Evolutionary conservation across 2,329 filamentous ascomycete species (phyloP).

Genomic region (Alternaria incomplexa): DNA sequence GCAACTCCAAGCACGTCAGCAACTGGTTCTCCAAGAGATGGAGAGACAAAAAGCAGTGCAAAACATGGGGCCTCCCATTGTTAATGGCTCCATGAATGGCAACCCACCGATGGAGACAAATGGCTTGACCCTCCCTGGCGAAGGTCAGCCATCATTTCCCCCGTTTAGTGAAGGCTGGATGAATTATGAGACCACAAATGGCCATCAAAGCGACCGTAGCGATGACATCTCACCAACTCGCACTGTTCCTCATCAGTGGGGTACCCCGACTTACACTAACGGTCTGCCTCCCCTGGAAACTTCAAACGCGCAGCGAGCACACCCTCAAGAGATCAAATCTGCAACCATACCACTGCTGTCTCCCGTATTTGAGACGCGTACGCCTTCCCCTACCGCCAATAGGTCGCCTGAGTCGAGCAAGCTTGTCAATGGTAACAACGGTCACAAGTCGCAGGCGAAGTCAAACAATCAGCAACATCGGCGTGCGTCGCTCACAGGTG

Average conservation of each 20-base stretch:
- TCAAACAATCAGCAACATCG: conserved; percentile 35
- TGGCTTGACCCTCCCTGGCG: conserved; percentile 29
- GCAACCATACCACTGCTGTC: conserved; percentile 63
- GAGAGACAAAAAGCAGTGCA: conserved; percentile 38
- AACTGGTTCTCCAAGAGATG: conserved; percentile 40
- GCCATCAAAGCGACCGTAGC: conserved; percentile 25
- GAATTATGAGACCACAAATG: conserved; percentile 34
- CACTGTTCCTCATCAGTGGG: conserved; percentile 40
- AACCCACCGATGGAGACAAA: conserved; percentile 24
- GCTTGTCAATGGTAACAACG: conserved; percentile 37
- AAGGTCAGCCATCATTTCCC: conserved; percentile 35
- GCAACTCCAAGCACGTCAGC: conserved; percentile 39
- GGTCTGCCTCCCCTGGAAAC: conserved; percentile 43
- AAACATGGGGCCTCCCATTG: conserved; percentile 24
- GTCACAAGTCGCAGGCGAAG: conserved; percentile 35
- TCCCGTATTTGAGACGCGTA: conserved; percentile 75
- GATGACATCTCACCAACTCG: conserved; percentile 41
- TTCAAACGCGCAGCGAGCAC: conserved; percentile 53
- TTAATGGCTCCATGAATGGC: conserved; percentile 35
- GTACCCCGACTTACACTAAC: conserved; percentile 34
- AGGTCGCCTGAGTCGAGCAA: conserved; percentile 49
- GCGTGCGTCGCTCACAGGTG: conserved; percentile 35
- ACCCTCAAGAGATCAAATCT: conserved; percentile 46
- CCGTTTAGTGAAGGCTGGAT: conserved; percentile 35
- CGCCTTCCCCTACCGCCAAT: conserved; percentile 69